Conservation (phyloP, 345 rosid genomes). For the Eucalyptus brandiana region DNA sequence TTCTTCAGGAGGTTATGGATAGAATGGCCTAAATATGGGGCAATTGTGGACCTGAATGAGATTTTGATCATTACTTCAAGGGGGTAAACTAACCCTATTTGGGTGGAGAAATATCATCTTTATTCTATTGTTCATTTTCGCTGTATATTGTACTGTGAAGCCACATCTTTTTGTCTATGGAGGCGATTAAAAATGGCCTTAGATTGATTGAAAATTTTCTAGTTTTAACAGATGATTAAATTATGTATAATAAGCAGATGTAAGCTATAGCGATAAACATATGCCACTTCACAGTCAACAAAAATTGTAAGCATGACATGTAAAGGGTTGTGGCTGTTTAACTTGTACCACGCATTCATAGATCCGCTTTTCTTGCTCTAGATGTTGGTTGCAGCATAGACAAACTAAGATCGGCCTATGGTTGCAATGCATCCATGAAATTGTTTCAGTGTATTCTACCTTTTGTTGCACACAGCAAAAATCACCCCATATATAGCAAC, state of each 20-base stretch:
- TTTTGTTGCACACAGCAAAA: neutral
- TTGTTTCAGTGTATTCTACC: neutral
- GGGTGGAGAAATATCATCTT: neutral
- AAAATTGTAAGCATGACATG: neutral
- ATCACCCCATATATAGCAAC: neutral
- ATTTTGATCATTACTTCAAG: neutral
- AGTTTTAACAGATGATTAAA: neutral
- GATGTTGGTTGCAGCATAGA: neutral
- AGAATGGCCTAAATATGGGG: conserved; percentile 21
- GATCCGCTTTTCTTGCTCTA: neutral
- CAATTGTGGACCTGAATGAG: neutral
- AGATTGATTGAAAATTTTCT: neutral
- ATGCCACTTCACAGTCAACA: neutral
- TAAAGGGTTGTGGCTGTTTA: neutral
- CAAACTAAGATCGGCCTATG: neutral
- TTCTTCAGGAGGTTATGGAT: conserved; percentile 67
- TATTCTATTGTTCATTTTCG: neutral
- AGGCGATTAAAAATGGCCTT: neutral
- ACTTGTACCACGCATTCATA: neutral
- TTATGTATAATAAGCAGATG: neutral
- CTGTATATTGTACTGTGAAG: neutral
- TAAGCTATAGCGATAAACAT: neutral
- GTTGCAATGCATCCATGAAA: neutral
- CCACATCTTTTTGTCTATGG: neutral
- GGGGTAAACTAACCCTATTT: neutral